Conservation (phyloP, 108 stramenopile genomes). For the Nitzschia palea region DNA sequence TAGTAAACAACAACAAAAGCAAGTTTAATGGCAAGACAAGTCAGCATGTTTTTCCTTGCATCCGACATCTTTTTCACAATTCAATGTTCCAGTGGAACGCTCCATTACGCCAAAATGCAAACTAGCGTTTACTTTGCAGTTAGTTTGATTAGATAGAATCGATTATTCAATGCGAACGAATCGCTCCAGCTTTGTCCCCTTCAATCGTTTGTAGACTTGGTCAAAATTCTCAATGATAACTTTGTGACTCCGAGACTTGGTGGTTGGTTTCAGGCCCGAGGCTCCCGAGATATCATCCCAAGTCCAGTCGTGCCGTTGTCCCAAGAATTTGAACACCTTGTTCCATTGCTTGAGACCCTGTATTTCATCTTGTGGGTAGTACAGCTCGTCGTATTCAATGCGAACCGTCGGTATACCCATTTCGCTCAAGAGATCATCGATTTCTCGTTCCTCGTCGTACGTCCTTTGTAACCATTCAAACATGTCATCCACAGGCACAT, state of each 20-base stretch:
- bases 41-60: too few species aligned
- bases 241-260: slow-evolving; percentile 16
- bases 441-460: slow-evolving; percentile 2
- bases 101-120: too few species aligned
- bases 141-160: too few species aligned
- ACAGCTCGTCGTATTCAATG: slow-evolving; percentile 11
- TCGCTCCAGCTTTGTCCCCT: slow-evolving; percentile 1
- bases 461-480: neutral
- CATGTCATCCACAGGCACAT: slow-evolving; percentile 13
- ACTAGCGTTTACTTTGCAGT: too few species aligned
- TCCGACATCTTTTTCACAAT: too few species aligned
- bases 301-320: slow-evolving; percentile 2
- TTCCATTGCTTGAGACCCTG: slow-evolving; percentile 8
- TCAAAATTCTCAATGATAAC: slow-evolving; percentile 15
- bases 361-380: neutral
- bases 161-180: slow-evolving; percentile 8
- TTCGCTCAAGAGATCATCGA: slow-evolving; percentile 2
- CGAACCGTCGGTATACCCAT: neutral
- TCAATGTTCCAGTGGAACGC: too few species aligned
- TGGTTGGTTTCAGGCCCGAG: slow-evolving; percentile 3
- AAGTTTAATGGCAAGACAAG: too few species aligned
- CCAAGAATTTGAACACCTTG: slow-evolving; percentile 9
- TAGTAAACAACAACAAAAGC: too few species aligned
- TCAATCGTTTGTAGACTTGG: slow-evolving; percentile 1
- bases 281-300: slow-evolving; percentile 4